Conservation (phyloP, 2,329 filamentous ascomycete genomes). For the Lachnellula willkommii region DNA sequence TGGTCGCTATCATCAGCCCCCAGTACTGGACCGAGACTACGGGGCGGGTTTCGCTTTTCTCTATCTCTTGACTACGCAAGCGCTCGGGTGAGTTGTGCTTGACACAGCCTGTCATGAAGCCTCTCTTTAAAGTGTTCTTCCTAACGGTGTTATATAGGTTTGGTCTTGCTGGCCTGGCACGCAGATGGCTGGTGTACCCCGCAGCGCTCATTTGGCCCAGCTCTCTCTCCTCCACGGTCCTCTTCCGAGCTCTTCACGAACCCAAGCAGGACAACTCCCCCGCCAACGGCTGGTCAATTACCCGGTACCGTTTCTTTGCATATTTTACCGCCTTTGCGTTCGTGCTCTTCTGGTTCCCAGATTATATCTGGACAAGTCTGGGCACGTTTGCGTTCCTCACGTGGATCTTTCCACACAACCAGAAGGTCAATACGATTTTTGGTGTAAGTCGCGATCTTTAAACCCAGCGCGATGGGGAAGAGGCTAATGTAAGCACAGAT, state of each 20-base stretch:
- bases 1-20: constrained; percentile 33
- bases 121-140: background rate
- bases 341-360: constrained; percentile 38
- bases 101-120: background rate
- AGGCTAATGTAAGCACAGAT: constrained; percentile 5
- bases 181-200: constrained; percentile 52
- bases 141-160: constrained; percentile 43
- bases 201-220: constrained; percentile 16
- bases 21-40: constrained; percentile 38
- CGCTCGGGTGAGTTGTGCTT: constrained; percentile 36
- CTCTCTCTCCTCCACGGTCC: constrained; percentile 12
- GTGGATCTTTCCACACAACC: constrained; percentile 63
- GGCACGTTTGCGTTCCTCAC: constrained; percentile 66
- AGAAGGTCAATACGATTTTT: constrained; percentile 65
- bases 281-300: constrained; percentile 49
- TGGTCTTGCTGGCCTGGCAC: constrained; percentile 52
- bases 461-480: constrained; percentile 46
- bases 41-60: constrained; percentile 55
- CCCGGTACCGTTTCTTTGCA: constrained; percentile 31
- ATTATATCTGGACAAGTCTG: constrained; percentile 60
- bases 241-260: constrained; percentile 50
- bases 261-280: constrained; percentile 45
- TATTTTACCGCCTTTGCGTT: constrained; percentile 46
- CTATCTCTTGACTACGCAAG: constrained; percentile 56
- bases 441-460: constrained; percentile 61